Conservation (phyloP, 1,284 basidiomycete species). For the Cerrena zonata region DNA sequence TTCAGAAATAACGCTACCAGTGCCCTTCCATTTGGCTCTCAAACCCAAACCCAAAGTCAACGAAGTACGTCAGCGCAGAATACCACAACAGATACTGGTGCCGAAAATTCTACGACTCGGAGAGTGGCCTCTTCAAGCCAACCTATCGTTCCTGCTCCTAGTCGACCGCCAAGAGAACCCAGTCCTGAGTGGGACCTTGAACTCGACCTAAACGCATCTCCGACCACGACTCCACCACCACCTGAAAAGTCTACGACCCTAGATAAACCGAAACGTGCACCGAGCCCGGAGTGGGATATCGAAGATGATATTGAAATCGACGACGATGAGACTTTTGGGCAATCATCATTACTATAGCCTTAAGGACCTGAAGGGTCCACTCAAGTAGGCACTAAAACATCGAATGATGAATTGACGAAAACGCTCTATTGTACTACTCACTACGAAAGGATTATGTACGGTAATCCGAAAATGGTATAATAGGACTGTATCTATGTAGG, state of each 20-base stretch:
- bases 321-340: too few species aligned
- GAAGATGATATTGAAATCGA: slow-evolving; percentile 43
- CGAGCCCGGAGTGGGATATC: slow-evolving; percentile 56
- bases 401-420: too few species aligned
- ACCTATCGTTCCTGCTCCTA: slow-evolving; percentile 7
- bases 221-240: slow-evolving; percentile 14
- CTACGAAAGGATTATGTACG: too few species aligned
- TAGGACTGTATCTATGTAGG: too few species aligned
- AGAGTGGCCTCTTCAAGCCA: background rate
- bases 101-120: background rate
- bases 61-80: background rate
- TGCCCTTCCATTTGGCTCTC: slow-evolving; percentile 25
- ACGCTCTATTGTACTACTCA: too few species aligned
- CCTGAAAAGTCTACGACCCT: slow-evolving; percentile 10
- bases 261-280: slow-evolving; percentile 27
- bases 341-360: too few species aligned
- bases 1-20: slow-evolving; percentile 61
- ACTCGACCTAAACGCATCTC: slow-evolving; percentile 29
- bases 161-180: slow-evolving; percentile 15
- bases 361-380: too few species aligned
- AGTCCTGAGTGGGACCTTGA: slow-evolving; percentile 38
- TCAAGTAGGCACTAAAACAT: too few species aligned
- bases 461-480: too few species aligned
- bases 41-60: background rate
- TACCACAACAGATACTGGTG: background rate